These are phyloP conservation scores for Corylus americana DNA, from an alignment of 306 rosid genomes.

Conservation along the genomic window DNA sequence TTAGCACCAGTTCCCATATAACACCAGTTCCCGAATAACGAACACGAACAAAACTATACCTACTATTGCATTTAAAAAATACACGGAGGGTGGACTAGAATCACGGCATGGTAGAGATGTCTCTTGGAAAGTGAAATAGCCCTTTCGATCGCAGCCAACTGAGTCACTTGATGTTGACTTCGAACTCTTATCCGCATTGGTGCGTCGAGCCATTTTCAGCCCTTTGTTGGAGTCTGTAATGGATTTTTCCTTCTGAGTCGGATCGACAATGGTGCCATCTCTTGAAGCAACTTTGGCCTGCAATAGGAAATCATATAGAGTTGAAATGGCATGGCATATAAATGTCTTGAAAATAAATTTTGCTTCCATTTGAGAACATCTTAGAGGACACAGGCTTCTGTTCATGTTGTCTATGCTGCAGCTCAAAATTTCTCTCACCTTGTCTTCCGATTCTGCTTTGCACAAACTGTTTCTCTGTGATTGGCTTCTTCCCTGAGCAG, in stretches of 20 bases:
- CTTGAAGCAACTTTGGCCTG: conserved; percentile 37
- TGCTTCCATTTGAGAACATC: conserved; percentile 13
- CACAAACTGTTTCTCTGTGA: conserved; percentile 19
- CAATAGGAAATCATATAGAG: conserved; percentile 26
- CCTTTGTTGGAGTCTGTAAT: conserved; percentile 3
- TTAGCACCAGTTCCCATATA: conserved; percentile 31
- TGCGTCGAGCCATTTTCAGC: conserved; percentile 20
- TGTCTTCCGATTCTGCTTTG: conserved; percentile 15
- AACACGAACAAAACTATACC: conserved; percentile 33
- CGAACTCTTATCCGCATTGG: conserved; percentile 1
- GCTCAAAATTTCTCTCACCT: conserved; percentile 44
- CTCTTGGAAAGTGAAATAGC: conserved; percentile 35
- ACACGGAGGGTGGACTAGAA: conserved; percentile 37
- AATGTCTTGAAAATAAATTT: background rate
- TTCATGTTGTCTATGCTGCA: conserved; percentile 1
- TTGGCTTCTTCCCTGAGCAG: conserved; percentile 30
- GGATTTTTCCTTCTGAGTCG: conserved; percentile 4
- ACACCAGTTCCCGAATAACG: conserved; percentile 33
- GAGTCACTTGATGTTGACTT: conserved; percentile 23
- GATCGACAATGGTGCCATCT: background rate
- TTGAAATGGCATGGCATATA: background rate
- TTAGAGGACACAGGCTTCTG: conserved; percentile 13
- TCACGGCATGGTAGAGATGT: conserved; percentile 23
- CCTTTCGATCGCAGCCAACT: conserved; percentile 13
- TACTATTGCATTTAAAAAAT: conserved; percentile 24